Percentiles rank a stretch among this genome's conserved stretches.
These are phyloP conservation scores for Globisporangium spiculum DNA, from an alignment of 352 stramenopile genomes.

Conservation along the genomic window DNA sequence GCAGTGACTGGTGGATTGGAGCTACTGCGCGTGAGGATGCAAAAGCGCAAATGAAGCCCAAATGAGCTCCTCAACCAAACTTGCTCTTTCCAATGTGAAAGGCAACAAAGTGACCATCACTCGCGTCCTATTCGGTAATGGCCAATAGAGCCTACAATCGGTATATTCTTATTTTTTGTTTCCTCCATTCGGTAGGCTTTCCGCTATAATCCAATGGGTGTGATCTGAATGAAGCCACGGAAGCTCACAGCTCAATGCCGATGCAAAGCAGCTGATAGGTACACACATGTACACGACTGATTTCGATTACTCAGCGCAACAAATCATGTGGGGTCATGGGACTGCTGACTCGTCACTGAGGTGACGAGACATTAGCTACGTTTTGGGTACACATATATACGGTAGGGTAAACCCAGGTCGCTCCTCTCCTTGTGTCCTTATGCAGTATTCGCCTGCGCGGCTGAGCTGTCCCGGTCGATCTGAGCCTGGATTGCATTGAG, in stretches of 20 bases:
- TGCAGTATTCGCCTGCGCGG: background rate
- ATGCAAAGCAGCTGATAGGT: background rate
- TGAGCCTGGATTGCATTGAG: slow-evolving; percentile 59
- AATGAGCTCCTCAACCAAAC: background rate
- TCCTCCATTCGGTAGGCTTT: background rate
- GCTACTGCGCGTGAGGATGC: background rate
- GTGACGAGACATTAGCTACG: background rate
- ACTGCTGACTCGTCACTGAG: background rate
- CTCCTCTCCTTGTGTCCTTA: background rate
- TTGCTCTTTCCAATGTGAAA: background rate
- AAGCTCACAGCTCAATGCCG: background rate
- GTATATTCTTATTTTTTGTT: background rate
- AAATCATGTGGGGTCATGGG: background rate
- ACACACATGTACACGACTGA: background rate
- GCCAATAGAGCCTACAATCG: background rate
- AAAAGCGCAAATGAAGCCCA: background rate
- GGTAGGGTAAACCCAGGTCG: background rate
- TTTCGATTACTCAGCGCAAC: background rate
- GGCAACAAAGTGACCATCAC: background rate
- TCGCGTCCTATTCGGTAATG: background rate
- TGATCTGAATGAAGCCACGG: background rate
- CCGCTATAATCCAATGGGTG: background rate
- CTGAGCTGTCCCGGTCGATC: slow-evolving; percentile 25
- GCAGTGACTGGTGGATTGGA: too few species aligned
- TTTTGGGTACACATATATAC: background rate